Conservation (phyloP, 2,329 filamentous ascomycete genomes). For the Tolypocladium cylindrosporum region DNA sequence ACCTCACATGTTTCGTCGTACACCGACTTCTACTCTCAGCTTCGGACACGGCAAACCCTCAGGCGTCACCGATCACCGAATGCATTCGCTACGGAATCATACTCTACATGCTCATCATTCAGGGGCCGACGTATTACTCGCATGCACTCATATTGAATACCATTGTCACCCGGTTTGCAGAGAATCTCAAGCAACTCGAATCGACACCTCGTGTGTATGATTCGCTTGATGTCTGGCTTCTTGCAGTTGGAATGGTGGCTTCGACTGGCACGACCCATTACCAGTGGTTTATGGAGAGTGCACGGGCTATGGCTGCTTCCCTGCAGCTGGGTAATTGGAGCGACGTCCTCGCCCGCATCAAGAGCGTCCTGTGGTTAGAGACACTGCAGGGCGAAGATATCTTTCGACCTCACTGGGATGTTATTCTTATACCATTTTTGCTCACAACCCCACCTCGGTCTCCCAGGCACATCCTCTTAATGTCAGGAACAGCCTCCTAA, state of each 20-base stretch:
- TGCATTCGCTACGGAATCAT: constrained; percentile 35
- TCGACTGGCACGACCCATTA: not conserved
- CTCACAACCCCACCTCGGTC: too few relatives aligned
- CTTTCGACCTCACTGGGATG: not conserved
- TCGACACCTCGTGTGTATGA: not conserved
- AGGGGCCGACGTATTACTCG: constrained; percentile 46
- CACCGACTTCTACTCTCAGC: constrained; percentile 32
- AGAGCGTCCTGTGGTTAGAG: not conserved
- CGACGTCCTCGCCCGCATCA: not conserved
- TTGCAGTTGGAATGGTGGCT: not conserved
- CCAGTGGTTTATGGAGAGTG: not conserved
- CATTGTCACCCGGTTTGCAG: not conserved
- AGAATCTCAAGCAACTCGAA: not conserved
- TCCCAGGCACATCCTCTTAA: too few relatives aligned
- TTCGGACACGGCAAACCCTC: not conserved
- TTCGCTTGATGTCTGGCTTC: not conserved
- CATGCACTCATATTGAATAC: constrained; percentile 17
- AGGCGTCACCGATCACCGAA: constrained; percentile 23
- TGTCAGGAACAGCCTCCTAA: too few relatives aligned
- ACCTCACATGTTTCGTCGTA: constrained; percentile 43
- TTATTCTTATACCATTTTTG: not conserved
- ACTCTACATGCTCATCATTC: constrained; percentile 42
- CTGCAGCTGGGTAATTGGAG: not conserved
- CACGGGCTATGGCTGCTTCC: not conserved
- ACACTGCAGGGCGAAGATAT: not conserved